Conservation (phyloP, 305 asterid genomes). For the Fraxinus platypoda region DNA sequence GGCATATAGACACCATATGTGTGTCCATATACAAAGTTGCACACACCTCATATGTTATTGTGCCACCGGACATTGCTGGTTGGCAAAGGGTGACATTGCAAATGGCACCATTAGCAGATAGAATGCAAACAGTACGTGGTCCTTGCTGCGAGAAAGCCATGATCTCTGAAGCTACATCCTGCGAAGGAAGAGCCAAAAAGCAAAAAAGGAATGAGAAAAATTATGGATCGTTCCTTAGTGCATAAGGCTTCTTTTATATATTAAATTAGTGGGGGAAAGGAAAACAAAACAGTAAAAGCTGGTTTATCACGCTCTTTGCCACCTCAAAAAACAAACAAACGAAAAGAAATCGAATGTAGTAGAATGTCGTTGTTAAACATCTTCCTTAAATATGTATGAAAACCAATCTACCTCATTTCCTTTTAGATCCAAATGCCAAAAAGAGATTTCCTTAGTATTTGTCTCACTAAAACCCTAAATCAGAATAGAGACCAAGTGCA, state of each 20-base stretch:
- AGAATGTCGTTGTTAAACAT: neutral
- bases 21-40: neutral
- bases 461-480: neutral
- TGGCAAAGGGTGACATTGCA: slow-evolving; percentile 61
- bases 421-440: neutral
- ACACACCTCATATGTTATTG: slow-evolving; percentile 58
- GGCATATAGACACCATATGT: neutral
- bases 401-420: neutral
- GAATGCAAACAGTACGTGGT: slow-evolving; percentile 63
- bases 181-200: slow-evolving; percentile 18
- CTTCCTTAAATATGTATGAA: neutral
- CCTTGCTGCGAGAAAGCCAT: slow-evolving; percentile 66
- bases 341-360: neutral
- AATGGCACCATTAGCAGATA: slow-evolving; percentile 63
- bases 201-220: neutral
- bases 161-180: slow-evolving; percentile 62
- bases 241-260: neutral
- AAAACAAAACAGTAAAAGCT: neutral
- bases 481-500: neutral
- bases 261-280: neutral
- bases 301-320: neutral
- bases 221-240: neutral
- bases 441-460: neutral
- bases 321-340: neutral
- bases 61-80: slow-evolving; percentile 51